These are phyloP conservation scores for Tylopilus rubrobrunneus DNA, from an alignment of 768 basidiomycete genomes.

Conservation along the genomic window DNA sequence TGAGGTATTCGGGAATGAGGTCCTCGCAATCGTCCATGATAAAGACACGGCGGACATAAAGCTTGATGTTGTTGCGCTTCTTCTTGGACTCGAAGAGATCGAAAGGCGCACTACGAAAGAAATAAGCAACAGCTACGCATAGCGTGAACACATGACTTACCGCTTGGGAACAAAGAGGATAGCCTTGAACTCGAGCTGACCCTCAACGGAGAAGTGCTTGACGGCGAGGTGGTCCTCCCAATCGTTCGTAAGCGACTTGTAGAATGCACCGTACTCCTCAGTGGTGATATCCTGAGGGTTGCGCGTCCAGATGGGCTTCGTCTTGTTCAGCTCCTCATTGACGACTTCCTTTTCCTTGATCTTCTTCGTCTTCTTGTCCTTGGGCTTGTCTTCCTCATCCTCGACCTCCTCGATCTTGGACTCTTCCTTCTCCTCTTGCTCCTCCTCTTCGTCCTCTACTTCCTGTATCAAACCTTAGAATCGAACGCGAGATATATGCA, in stretches of 20 bases:
- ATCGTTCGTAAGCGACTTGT: conserved; percentile 99
- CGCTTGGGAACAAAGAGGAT: conserved; percentile 97
- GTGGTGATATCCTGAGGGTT: conserved; percentile 90
- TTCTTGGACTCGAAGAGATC: conserved; percentile 99
- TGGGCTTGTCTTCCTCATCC: conserved; percentile 77
- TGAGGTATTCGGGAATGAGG: conserved; percentile 98
- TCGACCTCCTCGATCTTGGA: conserved; percentile 81
- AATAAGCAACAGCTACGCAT: background rate
- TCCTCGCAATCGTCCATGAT: conserved; percentile 99
- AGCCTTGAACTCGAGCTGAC: conserved; percentile 99
- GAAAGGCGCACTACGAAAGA: conserved; percentile 76
- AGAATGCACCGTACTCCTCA: conserved; percentile 95
- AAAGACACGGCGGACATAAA: conserved; percentile 99
- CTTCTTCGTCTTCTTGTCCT: conserved; percentile 93
- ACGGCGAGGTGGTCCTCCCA: conserved; percentile 99
- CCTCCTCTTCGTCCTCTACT: conserved; percentile 81
- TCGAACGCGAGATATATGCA: background rate
- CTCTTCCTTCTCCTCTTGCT: conserved; percentile 71
- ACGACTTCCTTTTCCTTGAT: conserved; percentile 83
- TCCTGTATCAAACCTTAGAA: conserved; percentile 47
- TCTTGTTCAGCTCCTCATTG: conserved; percentile 99
- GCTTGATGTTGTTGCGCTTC: conserved; percentile 99
- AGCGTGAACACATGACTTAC: conserved; percentile 38
- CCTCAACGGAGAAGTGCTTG: conserved; percentile 99
- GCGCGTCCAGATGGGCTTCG: conserved; percentile 99